A percentile compares a stretch with the other conserved stretches of the same genome.
These are phyloP conservation scores for Radiomyces spectabilis DNA, from an alignment of 192 early-diverging fungal species.

Conservation along the genomic window DNA sequence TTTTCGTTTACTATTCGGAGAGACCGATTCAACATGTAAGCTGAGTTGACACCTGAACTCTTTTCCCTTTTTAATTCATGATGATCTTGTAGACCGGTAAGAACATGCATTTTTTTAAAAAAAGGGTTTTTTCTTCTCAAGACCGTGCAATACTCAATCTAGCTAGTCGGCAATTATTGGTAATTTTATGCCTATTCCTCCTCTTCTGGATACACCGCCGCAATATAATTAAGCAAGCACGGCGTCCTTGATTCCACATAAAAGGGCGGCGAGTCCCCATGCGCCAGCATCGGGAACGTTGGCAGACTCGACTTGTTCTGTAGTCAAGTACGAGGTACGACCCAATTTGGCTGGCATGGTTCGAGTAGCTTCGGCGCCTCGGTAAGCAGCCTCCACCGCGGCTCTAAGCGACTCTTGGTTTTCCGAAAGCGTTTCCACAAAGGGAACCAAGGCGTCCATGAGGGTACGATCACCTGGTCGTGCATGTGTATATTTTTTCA, in stretches of 20 bases:
- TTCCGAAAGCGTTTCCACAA: conserved; percentile 37
- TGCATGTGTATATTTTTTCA: conserved; percentile 61
- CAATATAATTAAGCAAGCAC: too few species aligned
- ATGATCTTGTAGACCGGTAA: conserved; percentile 16
- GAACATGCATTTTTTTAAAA: background rate
- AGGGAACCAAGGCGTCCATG: conserved; percentile 64
- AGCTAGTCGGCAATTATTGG: too few species aligned
- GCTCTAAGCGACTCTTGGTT: conserved; percentile 26
- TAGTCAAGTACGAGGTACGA: conserved; percentile 54
- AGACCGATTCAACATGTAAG: conserved; percentile 84
- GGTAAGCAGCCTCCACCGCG: conserved; percentile 42
- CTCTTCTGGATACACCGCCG: too few species aligned
- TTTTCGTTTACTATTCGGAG: conserved; percentile 95
- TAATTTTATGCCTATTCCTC: too few species aligned
- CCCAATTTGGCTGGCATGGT: conserved; percentile 55
- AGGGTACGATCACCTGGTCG: conserved; percentile 67
- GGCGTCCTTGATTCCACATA: conserved; percentile 47
- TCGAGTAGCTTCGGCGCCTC: conserved; percentile 48
- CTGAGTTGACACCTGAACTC: background rate
- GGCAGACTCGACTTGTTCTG: conserved; percentile 26
- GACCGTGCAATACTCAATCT: too few species aligned
- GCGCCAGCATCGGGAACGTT: conserved; percentile 53
- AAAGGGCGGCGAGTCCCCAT: conserved; percentile 46
- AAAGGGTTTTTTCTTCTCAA: too few species aligned
- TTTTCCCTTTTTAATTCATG: background rate